A percentile compares a stretch with the other conserved stretches of the same genome.
Evolutionary conservation across 225 moss, liverwort and hornwort species (phyloP).

Genomic region (Straminergon stramineum): DNA sequence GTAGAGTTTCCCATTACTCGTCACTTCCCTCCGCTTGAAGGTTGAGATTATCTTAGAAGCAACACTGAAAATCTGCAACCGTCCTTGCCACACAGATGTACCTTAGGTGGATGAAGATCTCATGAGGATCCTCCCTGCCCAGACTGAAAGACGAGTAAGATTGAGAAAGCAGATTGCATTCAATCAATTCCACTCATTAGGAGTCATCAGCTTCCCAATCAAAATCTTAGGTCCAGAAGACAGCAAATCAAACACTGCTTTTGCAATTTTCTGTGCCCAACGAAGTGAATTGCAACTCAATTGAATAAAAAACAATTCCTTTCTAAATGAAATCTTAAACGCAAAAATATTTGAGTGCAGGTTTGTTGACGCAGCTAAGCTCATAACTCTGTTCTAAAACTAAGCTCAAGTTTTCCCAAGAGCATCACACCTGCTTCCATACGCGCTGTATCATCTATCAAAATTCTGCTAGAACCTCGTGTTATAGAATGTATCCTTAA

Average conservation of each 20-base stretch:
- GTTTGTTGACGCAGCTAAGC: not conserved
- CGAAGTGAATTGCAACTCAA: not conserved
- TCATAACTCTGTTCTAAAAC: not conserved
- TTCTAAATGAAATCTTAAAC: not conserved
- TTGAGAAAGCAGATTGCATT: not conserved
- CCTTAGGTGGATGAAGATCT: not conserved
- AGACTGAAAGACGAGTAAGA: not conserved
- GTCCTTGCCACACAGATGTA: not conserved
- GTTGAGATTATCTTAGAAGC: not conserved
- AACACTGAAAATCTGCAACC: not conserved
- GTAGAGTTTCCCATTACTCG: conserved; percentile 35
- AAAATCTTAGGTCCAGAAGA: not conserved
- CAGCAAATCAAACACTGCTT: not conserved
- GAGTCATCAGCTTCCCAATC: not conserved
- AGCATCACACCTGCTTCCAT: not conserved
- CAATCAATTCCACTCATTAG: not conserved
- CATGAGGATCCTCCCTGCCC: not conserved
- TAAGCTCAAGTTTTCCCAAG: not conserved
- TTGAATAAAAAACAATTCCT: not conserved
- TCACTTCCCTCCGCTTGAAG: not conserved
- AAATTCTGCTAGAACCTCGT: not conserved
- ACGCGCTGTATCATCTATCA: not conserved
- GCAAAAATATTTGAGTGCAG: not conserved
- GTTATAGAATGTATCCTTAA: not conserved
- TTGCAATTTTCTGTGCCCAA: not conserved